These are phyloP conservation scores for Fusarium veterinarium DNA, from an alignment of 2,329 filamentous ascomycete genomes.

Conservation along the genomic window DNA sequence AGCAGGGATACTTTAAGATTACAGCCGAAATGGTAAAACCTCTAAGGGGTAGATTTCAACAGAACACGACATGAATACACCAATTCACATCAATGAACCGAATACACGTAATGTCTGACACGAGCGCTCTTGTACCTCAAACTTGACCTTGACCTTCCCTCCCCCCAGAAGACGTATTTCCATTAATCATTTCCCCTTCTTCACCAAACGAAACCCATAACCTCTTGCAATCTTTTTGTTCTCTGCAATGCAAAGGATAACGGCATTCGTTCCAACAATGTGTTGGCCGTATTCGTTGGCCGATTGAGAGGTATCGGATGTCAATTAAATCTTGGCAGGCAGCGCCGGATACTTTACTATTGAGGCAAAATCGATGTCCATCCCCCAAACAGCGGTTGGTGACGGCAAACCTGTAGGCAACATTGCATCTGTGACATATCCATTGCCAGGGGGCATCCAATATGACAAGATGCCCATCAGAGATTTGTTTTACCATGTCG, in stretches of 20 bases:
- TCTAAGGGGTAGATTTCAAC: too few relatives aligned
- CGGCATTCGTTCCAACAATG: background rate
- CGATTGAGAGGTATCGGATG: background rate
- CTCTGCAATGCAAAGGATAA: background rate
- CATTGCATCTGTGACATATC: background rate
- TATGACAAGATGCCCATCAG: background rate
- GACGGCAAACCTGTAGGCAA: background rate
- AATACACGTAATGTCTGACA: too few relatives aligned
- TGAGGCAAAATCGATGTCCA: background rate
- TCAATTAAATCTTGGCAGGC: background rate
- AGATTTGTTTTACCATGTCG: background rate
- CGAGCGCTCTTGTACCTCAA: background rate
- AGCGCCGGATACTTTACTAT: background rate
- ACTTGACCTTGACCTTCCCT: background rate
- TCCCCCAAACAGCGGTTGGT: background rate
- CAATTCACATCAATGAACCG: too few relatives aligned
- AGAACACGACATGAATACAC: too few relatives aligned
- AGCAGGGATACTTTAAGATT: too few relatives aligned
- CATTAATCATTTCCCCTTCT: background rate
- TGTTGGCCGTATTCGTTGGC: background rate
- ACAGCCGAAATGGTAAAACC: too few relatives aligned
- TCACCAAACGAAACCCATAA: background rate
- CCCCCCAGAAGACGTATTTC: too few relatives aligned
- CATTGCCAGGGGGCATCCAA: background rate
- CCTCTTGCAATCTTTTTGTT: background rate